These are phyloP conservation scores for Globisporangium spiculum DNA, from an alignment of 352 stramenopile genomes.

Conservation along the genomic window DNA sequence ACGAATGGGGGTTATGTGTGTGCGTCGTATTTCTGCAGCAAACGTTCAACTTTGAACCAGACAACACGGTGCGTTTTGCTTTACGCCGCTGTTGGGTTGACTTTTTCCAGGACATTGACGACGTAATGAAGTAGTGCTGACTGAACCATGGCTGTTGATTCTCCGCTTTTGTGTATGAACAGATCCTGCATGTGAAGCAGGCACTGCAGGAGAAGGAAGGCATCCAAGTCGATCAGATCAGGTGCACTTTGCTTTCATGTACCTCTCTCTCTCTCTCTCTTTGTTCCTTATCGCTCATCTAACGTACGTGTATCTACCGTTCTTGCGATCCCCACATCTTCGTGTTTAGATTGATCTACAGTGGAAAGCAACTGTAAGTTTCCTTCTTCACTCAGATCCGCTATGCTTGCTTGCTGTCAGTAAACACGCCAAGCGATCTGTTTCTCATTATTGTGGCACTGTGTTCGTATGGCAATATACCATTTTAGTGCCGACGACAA, in stretches of 20 bases:
- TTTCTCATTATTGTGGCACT: constrained; percentile 8
- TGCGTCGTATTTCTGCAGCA: constrained; percentile 30
- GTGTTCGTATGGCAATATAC: constrained; percentile 3
- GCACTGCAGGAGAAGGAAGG: constrained; percentile 98
- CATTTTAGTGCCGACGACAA: constrained; percentile 90
- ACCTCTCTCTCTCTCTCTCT: background rate
- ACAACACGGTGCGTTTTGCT: constrained; percentile 64
- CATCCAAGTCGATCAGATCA: constrained; percentile 88
- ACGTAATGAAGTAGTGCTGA: background rate
- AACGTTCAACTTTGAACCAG: constrained; percentile 88
- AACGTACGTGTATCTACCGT: constrained; percentile 21
- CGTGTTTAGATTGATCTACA: constrained; percentile 92
- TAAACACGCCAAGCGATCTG: background rate
- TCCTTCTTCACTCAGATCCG: background rate
- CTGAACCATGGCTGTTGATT: background rate
- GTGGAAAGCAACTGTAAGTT: constrained; percentile 92
- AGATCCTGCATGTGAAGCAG: constrained; percentile 97
- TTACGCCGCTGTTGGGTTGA: constrained; percentile 9
- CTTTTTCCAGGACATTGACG: background rate
- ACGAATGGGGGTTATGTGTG: background rate
- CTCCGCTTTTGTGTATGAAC: background rate
- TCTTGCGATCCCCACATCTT: background rate
- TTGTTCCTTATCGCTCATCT: background rate
- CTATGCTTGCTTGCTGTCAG: background rate
- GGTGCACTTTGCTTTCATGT: constrained; percentile 21